phyloP scores from a whole-genome alignment of 768 basidiomycete species.

The Mycena epipterygia region DNA sequence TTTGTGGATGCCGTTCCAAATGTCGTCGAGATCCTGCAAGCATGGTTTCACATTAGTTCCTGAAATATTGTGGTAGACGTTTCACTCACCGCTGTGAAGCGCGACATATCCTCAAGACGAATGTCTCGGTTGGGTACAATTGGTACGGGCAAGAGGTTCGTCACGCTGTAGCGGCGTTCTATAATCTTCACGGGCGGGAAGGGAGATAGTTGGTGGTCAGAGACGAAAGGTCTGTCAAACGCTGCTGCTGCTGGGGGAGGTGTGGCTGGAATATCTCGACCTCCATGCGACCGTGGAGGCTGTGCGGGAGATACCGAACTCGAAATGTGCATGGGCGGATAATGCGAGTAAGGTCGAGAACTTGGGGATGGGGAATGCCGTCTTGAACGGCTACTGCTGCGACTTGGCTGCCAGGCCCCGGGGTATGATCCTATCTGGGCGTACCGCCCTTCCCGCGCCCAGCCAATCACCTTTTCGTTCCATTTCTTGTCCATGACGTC shows the following conservation, averaged over 20 bases:
- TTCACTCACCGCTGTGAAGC: conserved; percentile 5
- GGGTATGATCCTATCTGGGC: background rate
- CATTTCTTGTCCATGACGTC: conserved; percentile 30
- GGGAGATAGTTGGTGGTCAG: background rate
- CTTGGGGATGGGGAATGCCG: background rate
- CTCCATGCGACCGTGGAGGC: background rate
- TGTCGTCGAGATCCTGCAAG: background rate
- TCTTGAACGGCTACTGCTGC: background rate
- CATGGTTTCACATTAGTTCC: background rate
- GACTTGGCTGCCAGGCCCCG: background rate
- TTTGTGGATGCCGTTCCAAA: background rate
- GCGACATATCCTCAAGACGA: conserved; percentile 1
- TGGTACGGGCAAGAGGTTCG: background rate
- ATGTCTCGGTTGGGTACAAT: background rate
- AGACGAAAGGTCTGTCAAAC: background rate
- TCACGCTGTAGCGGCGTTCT: background rate
- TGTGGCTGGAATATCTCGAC: background rate
- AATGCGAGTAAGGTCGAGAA: background rate
- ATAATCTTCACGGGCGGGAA: conserved; percentile 18
- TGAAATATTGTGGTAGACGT: background rate
- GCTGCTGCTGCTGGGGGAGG: background rate
- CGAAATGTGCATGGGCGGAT: background rate
- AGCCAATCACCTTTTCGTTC: conserved; percentile 13
- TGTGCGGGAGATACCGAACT: background rate
- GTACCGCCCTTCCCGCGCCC: conserved; percentile 12